Percentiles rank a stretch among this genome's conserved stretches.
These are phyloP conservation scores for Dryadomyces quercus-mongolicae DNA, from an alignment of 2,329 filamentous ascomycete species.

Conservation along the genomic window DNA sequence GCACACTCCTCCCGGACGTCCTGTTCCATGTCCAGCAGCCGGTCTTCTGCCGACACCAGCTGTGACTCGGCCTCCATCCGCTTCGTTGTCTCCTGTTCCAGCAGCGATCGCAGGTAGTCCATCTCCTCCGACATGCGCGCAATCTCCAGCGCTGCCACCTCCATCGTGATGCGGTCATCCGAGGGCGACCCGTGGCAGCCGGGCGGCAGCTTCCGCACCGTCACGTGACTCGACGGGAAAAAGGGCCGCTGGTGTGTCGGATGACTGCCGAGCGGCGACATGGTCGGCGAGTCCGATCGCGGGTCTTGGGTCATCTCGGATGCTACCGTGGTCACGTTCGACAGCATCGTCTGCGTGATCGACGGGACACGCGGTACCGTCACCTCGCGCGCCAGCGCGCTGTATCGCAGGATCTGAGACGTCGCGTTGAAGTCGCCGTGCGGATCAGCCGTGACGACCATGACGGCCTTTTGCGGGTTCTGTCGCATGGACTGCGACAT, in stretches of 20 bases:
- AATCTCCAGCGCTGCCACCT: conserved; percentile 71
- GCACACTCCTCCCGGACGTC: conserved; percentile 83
- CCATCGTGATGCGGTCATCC: conserved; percentile 59
- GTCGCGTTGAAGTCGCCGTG: conserved; percentile 93
- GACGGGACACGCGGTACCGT: conserved; percentile 83
- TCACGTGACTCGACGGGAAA: conserved; percentile 20
- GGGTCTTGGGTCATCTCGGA: background rate
- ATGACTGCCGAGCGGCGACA: conserved; percentile 3
- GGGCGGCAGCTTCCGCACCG: conserved; percentile 18
- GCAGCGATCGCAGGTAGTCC: conserved; percentile 57
- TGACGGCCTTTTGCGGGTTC: conserved; percentile 75
- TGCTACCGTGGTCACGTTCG: conserved; percentile 15
- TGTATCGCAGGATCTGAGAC: conserved; percentile 89
- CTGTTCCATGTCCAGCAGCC: conserved; percentile 59
- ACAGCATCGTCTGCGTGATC: conserved; percentile 58
- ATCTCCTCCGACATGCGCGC: conserved; percentile 66
- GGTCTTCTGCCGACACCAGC: conserved; percentile 56
- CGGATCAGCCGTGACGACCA: conserved; percentile 94
- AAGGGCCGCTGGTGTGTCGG: conserved; percentile 23
- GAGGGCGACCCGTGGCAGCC: conserved; percentile 25
- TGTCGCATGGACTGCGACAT: conserved; percentile 28
- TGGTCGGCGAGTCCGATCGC: conserved; percentile 4
- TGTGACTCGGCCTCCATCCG: conserved; percentile 62
- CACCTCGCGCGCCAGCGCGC: conserved; percentile 81
- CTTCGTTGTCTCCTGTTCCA: conserved; percentile 58